Conservation (phyloP, 1,139 yeast species). For the Lodderomyces margitis region DNA sequence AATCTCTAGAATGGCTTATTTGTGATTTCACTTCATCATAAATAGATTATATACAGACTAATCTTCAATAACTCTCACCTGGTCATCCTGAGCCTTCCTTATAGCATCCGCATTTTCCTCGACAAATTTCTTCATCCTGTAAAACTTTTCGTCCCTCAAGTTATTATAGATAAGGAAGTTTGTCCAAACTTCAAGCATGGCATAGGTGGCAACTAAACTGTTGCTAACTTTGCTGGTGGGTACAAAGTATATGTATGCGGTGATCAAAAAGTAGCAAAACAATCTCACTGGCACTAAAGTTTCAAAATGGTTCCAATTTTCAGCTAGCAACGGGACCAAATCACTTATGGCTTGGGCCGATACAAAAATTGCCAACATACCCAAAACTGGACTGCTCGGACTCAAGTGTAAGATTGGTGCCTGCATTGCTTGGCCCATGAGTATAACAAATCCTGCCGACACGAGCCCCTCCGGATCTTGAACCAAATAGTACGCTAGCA, state of each 20-base stretch:
- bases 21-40: slow-evolving; percentile 25
- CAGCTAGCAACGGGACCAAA: slow-evolving; percentile 56
- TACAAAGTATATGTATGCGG: slow-evolving; percentile 41
- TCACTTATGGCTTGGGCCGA: slow-evolving; percentile 49
- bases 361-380: slow-evolving; percentile 48
- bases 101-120: slow-evolving; percentile 38
- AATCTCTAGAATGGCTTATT: slow-evolving; percentile 65
- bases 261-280: slow-evolving; percentile 51
- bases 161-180: slow-evolving; percentile 63
- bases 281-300: slow-evolving; percentile 69
- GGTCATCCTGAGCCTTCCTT: slow-evolving; percentile 27
- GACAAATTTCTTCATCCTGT: slow-evolving; percentile 38
- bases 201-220: slow-evolving; percentile 58
- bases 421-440: slow-evolving; percentile 60
- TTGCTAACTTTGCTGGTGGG: slow-evolving; percentile 51
- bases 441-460: slow-evolving; percentile 47
- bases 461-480: slow-evolving; percentile 46
- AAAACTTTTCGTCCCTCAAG: slow-evolving; percentile 59
- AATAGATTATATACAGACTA: slow-evolving; percentile 9
- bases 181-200: slow-evolving; percentile 72
- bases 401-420: slow-evolving; percentile 45
- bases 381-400: slow-evolving; percentile 50
- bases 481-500: slow-evolving; percentile 58
- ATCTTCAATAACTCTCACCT: slow-evolving; percentile 24
- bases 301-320: slow-evolving; percentile 58